These are phyloP conservation scores for Cladosporium sp. DNA, from an alignment of 2,329 filamentous ascomycete species.

Conservation along the genomic window DNA sequence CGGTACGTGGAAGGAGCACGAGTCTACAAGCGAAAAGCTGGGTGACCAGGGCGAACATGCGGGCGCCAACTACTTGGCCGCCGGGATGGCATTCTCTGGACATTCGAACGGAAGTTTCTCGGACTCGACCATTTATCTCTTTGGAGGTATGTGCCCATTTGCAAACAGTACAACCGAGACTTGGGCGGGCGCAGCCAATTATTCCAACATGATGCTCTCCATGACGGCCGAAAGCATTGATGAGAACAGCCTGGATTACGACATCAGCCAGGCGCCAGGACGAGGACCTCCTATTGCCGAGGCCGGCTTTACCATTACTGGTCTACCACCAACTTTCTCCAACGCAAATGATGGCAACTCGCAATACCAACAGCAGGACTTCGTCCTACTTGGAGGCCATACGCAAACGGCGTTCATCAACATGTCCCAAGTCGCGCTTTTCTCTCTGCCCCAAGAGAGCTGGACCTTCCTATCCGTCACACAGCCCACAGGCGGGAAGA, in stretches of 20 bases:
- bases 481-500: constrained; percentile 42
- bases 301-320: constrained; percentile 82
- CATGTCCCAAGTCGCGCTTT: constrained; percentile 87
- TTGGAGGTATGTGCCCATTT: constrained; percentile 85
- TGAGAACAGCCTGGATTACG: constrained; percentile 44
- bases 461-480: constrained; percentile 80
- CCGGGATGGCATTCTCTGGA: constrained; percentile 67
- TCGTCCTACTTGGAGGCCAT: constrained; percentile 82
- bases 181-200: constrained; percentile 71
- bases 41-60: constrained; percentile 38
- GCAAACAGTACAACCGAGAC: constrained; percentile 43
- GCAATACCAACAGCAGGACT: constrained; percentile 72
- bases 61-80: constrained; percentile 59
- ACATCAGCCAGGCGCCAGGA: constrained; percentile 49
- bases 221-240: constrained; percentile 52
- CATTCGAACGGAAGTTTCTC: constrained; percentile 55
- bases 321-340: constrained; percentile 67
- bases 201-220: constrained; percentile 76
- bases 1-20: constrained; percentile 54
- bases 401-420: constrained; percentile 84
- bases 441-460: constrained; percentile 79
- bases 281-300: constrained; percentile 72
- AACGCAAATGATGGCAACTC: constrained; percentile 58
- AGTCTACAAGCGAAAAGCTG: constrained; percentile 30
- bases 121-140: constrained; percentile 66